These are phyloP conservation scores for Juncus effusus DNA, from an alignment of 176 grass and related monocot species.

Conservation along the genomic window DNA sequence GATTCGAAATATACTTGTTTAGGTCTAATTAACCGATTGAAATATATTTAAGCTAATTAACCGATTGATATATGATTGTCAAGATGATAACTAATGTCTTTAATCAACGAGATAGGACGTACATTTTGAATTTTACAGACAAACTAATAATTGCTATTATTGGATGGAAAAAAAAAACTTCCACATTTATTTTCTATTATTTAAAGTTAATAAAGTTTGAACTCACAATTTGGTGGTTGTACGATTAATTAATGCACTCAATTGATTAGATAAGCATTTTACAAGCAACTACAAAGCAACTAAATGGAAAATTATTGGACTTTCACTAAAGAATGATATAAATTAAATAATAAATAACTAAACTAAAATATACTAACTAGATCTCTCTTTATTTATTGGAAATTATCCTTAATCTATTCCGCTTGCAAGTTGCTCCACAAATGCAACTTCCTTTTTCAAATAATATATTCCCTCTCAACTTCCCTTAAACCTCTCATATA, in stretches of 20 bases:
- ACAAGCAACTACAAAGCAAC: neutral
- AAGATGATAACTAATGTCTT: neutral
- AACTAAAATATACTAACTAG: neutral
- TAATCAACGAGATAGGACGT: neutral
- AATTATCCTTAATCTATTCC: neutral
- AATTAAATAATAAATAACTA: neutral
- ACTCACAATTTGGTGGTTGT: no score
- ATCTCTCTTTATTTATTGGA: slow-evolving; percentile 9
- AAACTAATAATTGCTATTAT: no score
- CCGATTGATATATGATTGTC: neutral
- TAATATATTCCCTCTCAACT: neutral
- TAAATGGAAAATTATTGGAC: neutral
- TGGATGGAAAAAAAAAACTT: no score
- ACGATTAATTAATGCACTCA: no score
- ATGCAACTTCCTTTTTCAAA: slow-evolving; percentile 15
- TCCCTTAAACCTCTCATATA: slow-evolving; percentile 7
- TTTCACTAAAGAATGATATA: neutral
- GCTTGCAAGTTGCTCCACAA: slow-evolving; percentile 1
- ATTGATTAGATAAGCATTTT: no score
- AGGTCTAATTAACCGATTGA: neutral
- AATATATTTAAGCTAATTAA: neutral
- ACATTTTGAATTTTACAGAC: no score
- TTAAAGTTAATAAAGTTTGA: no score
- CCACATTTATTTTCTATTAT: no score
- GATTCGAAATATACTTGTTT: neutral